Percentiles rank a stretch among this genome's conserved stretches.
phyloP scores from a whole-genome alignment of 2,329 filamentous ascomycete genomes.

The Talaromyces sp. region DNA sequence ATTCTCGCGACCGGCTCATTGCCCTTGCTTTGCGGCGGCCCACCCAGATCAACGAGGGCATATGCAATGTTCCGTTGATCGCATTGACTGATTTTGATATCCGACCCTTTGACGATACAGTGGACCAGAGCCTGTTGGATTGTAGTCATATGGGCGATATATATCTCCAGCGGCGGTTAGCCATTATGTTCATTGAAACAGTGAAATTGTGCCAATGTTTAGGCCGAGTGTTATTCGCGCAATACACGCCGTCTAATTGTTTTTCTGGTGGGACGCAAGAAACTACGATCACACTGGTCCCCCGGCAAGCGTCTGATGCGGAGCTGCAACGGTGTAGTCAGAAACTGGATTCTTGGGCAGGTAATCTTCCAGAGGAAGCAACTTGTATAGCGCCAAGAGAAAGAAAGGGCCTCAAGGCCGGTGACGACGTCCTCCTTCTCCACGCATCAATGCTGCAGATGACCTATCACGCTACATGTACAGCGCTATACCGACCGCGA shows the following conservation, averaged over 20 bases:
- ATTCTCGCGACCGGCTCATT: conserved; percentile 83
- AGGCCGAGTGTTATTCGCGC: conserved; percentile 75
- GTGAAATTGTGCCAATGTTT: conserved; percentile 81
- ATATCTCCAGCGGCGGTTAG: conserved; percentile 67
- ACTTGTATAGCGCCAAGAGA: conserved; percentile 59
- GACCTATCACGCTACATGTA: conserved; percentile 86
- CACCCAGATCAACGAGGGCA: conserved; percentile 81
- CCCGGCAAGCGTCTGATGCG: conserved; percentile 73
- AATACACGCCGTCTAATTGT: conserved; percentile 79
- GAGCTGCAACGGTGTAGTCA: conserved; percentile 69
- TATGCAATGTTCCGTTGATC: conserved; percentile 88
- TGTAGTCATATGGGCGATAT: conserved; percentile 66
- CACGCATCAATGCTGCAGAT: conserved; percentile 82
- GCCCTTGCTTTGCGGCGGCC: conserved; percentile 84
- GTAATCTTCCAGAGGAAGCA: conserved; percentile 63
- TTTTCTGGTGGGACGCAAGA: conserved; percentile 64
- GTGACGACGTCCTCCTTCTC: conserved; percentile 50
- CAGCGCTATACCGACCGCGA: conserved; percentile 78
- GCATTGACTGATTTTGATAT: conserved; percentile 74
- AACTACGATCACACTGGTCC: conserved; percentile 73
- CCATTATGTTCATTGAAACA: conserved; percentile 81
- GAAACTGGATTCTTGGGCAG: conserved; percentile 69
- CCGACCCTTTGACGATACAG: conserved; percentile 58
- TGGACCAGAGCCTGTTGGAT: conserved; percentile 54
- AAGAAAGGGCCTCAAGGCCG: conserved; percentile 52